phyloP scores from a whole-genome alignment of 345 rosid genomes.

The Eucalyptus polyanthemos region DNA sequence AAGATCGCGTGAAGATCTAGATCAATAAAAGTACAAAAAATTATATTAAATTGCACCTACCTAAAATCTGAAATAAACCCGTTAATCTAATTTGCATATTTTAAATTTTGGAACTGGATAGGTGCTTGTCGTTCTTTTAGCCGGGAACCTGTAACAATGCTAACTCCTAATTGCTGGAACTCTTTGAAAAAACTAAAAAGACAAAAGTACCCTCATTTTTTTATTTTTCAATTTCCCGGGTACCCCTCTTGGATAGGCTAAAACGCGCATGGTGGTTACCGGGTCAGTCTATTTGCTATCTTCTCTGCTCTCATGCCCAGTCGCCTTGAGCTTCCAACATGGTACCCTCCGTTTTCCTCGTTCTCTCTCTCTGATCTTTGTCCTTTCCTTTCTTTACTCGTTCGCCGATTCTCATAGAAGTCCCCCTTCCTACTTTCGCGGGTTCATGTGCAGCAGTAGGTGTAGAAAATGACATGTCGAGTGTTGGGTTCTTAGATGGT shows the following conservation, averaged over 20 bases:
- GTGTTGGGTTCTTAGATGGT: background rate
- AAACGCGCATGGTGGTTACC: background rate
- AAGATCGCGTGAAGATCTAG: too few relatives aligned
- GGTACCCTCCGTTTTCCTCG: background rate
- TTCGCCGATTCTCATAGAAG: background rate
- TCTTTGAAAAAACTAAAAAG: background rate
- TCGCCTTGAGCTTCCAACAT: background rate
- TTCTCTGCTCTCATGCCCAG: background rate
- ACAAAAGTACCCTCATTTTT: background rate
- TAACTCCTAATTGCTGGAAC: accelerated
- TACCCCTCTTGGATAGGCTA: background rate
- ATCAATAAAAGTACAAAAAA: too few relatives aligned
- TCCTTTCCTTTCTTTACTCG: background rate
- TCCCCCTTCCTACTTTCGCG: background rate
- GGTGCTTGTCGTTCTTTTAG: too few relatives aligned
- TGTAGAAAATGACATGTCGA: background rate
- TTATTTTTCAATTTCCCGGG: background rate
- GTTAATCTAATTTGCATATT: accelerated
- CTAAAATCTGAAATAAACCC: accelerated
- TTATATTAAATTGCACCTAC: accelerated
- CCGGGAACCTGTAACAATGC: too few relatives aligned
- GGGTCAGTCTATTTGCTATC: background rate
- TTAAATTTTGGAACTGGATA: accelerated
- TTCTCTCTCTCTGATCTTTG: background rate
- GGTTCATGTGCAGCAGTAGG: background rate